phyloP scores from a whole-genome alignment of 805 yeast species.

The Saccharomycopsis capsularis region DNA sequence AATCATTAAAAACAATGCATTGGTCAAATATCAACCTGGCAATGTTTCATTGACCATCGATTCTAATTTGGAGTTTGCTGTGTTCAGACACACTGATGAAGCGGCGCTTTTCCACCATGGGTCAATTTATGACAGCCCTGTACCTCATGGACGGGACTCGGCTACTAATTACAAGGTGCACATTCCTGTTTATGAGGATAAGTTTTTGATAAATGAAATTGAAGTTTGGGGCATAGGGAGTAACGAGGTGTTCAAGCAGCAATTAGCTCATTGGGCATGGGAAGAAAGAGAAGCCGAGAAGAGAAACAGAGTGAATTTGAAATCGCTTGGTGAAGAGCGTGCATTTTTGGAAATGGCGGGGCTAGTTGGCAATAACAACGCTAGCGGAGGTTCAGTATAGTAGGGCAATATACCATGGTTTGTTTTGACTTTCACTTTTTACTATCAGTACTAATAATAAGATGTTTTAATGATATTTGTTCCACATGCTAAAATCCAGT shows the following conservation, averaged over 20 bases:
- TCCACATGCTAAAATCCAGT: too few species aligned
- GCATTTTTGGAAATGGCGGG: constrained; percentile 61
- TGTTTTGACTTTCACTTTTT: too few species aligned
- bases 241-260: constrained; percentile 68
- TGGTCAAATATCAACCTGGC: constrained; percentile 53
- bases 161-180: background rate
- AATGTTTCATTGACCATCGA: constrained; percentile 77
- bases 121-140: constrained; percentile 7
- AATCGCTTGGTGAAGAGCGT: constrained; percentile 68
- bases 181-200: constrained; percentile 47
- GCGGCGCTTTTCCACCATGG: constrained; percentile 40
- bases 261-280: constrained; percentile 80
- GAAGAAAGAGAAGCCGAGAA: constrained; percentile 80
- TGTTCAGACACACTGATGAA: constrained; percentile 60
- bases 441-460: too few species aligned
- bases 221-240: constrained; percentile 95
- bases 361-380: constrained; percentile 40
- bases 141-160: constrained; percentile 3
- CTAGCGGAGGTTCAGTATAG: constrained; percentile 43
- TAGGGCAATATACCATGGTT: too few species aligned
- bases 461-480: too few species aligned
- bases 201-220: constrained; percentile 63
- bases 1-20: constrained; percentile 35
- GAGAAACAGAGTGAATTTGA: constrained; percentile 61
- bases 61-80: constrained; percentile 69